These are phyloP conservation scores for Caryocar brasiliense DNA, from an alignment of 441 rosid species.

Conservation along the genomic window DNA sequence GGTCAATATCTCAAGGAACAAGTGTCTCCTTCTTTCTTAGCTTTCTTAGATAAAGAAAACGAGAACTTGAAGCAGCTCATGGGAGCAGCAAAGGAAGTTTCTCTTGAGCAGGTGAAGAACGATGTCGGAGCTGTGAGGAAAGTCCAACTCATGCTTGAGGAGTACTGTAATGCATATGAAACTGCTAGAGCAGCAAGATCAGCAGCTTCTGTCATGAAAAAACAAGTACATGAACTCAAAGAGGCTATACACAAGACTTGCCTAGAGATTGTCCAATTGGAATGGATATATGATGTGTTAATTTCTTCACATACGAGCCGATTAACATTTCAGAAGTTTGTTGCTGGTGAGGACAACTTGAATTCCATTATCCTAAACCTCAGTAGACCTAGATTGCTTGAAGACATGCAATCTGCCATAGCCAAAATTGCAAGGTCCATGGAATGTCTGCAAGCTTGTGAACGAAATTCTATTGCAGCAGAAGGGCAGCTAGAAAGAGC, in stretches of 20 bases:
- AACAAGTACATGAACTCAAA: slow-evolving; percentile 61
- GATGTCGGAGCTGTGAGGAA: slow-evolving; percentile 44
- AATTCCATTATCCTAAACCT: slow-evolving; percentile 52
- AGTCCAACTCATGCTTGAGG: slow-evolving; percentile 78
- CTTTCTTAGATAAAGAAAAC: slow-evolving; percentile 61
- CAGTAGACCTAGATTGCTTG: slow-evolving; percentile 65
- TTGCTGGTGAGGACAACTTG: slow-evolving; percentile 46
- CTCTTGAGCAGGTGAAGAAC: slow-evolving; percentile 37
- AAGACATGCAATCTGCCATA: slow-evolving; percentile 51
- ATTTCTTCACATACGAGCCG: slow-evolving; percentile 58
- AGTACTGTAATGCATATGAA: slow-evolving; percentile 86
- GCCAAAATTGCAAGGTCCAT: slow-evolving; percentile 59
- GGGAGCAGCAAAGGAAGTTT: slow-evolving; percentile 36
- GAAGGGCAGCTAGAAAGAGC: slow-evolving; percentile 97
- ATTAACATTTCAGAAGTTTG: slow-evolving; percentile 48
- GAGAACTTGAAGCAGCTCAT: slow-evolving; percentile 44
- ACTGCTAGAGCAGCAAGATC: slow-evolving; percentile 82
- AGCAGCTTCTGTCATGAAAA: slow-evolving; percentile 67
- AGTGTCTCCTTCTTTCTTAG: slow-evolving; percentile 54
- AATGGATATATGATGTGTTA: slow-evolving; percentile 79
- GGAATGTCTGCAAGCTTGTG: slow-evolving; percentile 76
- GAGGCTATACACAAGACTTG: slow-evolving; percentile 65
- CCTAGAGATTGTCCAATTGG: slow-evolving; percentile 85
- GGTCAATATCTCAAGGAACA: slow-evolving; percentile 56
- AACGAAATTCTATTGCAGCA: slow-evolving; percentile 58